A percentile compares a stretch with the other conserved stretches of the same genome.
These are phyloP conservation scores for Nymphaea thermarum DNA, from an alignment of 164 flowering plant species.

Conservation along the genomic window DNA sequence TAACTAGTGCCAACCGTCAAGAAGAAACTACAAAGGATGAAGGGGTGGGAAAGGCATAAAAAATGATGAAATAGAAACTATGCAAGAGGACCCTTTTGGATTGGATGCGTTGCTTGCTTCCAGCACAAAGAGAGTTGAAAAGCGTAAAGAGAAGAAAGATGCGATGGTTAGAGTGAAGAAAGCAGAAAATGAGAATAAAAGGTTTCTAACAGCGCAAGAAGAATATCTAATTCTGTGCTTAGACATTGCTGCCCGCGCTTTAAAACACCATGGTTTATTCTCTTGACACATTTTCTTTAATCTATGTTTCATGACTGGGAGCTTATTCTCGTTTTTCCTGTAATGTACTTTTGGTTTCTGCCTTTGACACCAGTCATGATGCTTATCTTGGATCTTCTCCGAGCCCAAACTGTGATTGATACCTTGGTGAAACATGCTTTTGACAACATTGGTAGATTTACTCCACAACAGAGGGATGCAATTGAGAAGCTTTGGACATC, in stretches of 20 bases:
- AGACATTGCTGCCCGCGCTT: constrained; percentile 86
- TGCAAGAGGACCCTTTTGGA: constrained; percentile 73
- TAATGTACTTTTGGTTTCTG: neutral
- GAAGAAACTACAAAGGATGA: constrained; percentile 12
- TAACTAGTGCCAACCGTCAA: constrained; percentile 26
- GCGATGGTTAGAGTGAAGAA: constrained; percentile 16
- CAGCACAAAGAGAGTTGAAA: constrained; percentile 36
- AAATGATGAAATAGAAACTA: constrained; percentile 13
- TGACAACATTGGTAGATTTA: constrained; percentile 68
- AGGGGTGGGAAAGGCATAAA: constrained; percentile 10
- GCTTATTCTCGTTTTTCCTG: too few species aligned
- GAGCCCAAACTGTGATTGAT: constrained; percentile 93
- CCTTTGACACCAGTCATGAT: neutral
- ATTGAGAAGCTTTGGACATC: constrained; percentile 86
- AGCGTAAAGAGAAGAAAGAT: constrained; percentile 43
- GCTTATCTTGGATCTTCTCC: constrained; percentile 11
- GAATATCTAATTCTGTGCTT: constrained; percentile 69
- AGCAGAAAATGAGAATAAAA: constrained; percentile 49
- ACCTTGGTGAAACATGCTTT: constrained; percentile 81
- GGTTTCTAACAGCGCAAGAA: constrained; percentile 55
- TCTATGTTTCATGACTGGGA: neutral
- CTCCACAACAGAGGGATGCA: constrained; percentile 67
- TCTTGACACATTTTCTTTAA: neutral
- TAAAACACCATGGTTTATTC: constrained; percentile 57
- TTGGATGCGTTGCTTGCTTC: constrained; percentile 63